phyloP scores from a whole-genome alignment of 495 filamentous ascomycete genomes.

The Penicillium pulvis region DNA sequence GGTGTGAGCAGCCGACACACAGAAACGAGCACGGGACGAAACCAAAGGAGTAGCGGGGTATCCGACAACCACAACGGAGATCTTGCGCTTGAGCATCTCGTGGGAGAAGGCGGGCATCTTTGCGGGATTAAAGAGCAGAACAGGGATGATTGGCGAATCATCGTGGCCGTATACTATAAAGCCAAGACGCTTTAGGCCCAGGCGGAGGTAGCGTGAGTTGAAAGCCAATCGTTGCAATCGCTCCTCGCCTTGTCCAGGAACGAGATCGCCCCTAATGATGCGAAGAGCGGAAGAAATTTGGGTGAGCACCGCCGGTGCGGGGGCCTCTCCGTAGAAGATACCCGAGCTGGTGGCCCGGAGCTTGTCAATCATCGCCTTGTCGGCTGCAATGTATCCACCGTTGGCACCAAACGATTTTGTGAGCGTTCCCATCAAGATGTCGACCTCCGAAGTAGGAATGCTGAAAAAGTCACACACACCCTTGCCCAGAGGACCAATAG shows the following conservation, averaged over 20 bases:
- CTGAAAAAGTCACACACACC: constrained; percentile 98
- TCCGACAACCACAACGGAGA: constrained; percentile 96
- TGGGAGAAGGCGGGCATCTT: constrained; percentile 98
- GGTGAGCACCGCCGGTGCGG: constrained; percentile 79
- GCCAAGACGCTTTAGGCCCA: constrained; percentile 94
- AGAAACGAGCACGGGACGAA: constrained; percentile 91
- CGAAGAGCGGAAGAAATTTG: constrained; percentile 85
- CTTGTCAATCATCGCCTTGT: constrained; percentile 89
- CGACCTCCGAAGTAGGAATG: constrained; percentile 82
- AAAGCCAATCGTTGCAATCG: constrained; percentile 94
- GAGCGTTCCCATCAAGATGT: constrained; percentile 96
- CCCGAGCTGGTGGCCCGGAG: constrained; percentile 83
- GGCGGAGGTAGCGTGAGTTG: constrained; percentile 95
- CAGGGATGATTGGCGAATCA: constrained; percentile 93
- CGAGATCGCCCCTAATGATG: constrained; percentile 84
- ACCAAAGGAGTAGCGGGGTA: constrained; percentile 98
- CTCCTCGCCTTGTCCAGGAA: constrained; percentile 92
- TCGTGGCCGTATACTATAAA: constrained; percentile 97
- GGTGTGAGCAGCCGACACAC: constrained; percentile 92
- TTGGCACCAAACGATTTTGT: constrained; percentile 99
- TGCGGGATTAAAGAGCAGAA: constrained; percentile 92
- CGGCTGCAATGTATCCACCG: constrained; percentile 90
- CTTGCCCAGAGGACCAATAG: constrained; percentile 81
- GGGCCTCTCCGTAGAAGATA: constrained; percentile 84
- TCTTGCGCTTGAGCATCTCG: constrained; percentile 96